Conservation (phyloP, 805 yeast genomes). For the Metschnikowia amazonensis region DNA sequence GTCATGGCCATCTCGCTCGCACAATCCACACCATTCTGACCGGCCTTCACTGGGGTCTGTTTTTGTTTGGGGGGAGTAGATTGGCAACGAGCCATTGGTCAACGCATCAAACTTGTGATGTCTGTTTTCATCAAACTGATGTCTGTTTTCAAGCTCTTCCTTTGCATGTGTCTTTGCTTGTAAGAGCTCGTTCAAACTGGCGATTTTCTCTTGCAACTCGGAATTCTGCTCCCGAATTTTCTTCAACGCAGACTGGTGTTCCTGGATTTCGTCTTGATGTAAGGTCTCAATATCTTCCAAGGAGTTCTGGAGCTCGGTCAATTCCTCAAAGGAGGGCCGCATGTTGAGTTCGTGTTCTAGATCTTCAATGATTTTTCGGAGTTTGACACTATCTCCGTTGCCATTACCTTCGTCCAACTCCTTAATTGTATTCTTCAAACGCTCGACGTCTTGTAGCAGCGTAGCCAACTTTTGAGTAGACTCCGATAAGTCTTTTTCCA, state of each 20-base stretch:
- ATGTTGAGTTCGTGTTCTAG: slow-evolving; percentile 30
- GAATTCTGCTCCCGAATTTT: slow-evolving; percentile 20
- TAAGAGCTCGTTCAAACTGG: not conserved
- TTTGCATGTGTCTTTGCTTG: not conserved
- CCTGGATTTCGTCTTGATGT: slow-evolving; percentile 32
- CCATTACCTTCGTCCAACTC: not conserved
- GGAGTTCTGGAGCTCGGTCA: slow-evolving; percentile 41
- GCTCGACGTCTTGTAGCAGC: not conserved
- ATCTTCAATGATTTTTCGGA: slow-evolving; percentile 20
- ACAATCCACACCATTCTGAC: slow-evolving; percentile 83
- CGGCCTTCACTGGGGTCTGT: slow-evolving; percentile 74
- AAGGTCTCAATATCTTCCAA: slow-evolving; percentile 40
- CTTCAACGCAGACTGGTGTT: slow-evolving; percentile 25
- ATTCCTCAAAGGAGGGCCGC: slow-evolving; percentile 41
- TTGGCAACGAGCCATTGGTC: slow-evolving; percentile 28
- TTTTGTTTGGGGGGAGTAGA: slow-evolving; percentile 46
- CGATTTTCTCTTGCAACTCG: slow-evolving; percentile 19
- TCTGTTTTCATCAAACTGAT: not conserved
- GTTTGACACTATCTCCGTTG: not conserved
- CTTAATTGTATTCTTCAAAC: not conserved
- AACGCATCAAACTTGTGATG: not conserved
- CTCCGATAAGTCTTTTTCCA: not conserved
- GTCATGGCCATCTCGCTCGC: slow-evolving; percentile 87
- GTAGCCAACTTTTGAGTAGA: not conserved
- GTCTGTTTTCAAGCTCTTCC: not conserved